Evolutionary conservation across 257 asterid genomes (phyloP), one percentile per base, ranked within the genome.

Genomic region (Solanum bulbocastanum): DNA sequence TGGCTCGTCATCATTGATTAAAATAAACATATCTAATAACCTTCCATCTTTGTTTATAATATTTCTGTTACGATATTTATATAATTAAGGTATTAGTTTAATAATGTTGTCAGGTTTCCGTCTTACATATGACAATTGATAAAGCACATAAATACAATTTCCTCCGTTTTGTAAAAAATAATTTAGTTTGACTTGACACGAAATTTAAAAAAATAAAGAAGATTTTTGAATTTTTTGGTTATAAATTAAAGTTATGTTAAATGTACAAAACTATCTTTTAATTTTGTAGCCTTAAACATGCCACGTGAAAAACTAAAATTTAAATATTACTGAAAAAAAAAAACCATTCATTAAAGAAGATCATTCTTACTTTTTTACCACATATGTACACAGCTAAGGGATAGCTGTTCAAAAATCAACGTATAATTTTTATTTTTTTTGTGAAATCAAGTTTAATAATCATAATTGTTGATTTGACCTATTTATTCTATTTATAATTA

Each of bases 1-100:
- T 81, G 81, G 87, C 90, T 76, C 95, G 95, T 94, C 98, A 95
- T 75, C 92, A 74, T 89, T 89, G 88, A 91, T 89, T 91, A 90
- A 83, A 58, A 84, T 56, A 86, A 36, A 27, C 20, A 20, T 81
- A 44, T 32, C 36, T 25, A 83, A 79, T 22, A 79, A 79, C 91
- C 89, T 81, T 89, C 90, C 89, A 46, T 27, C 66, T 46, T 46
- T 81, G 27, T 82, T 49, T 18, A 81, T 75, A 37, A 32, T 75
- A 74, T 79, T 79, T 23, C 14, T 78, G 15, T 42, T 79, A 44
- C 20, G 22, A 15, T 79, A 44, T 44, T 46, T 33, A 18, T 5
- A 10, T 81, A 49, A 46, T 46, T 30, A 30, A 81, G 68, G 42
- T 81, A 81, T 81, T 81, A 49, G 20, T 30, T 40, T 42, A 79